These are phyloP conservation scores for Botrytis deweyae DNA, from an alignment of 2,329 filamentous ascomycete species.

Conservation along the genomic window DNA sequence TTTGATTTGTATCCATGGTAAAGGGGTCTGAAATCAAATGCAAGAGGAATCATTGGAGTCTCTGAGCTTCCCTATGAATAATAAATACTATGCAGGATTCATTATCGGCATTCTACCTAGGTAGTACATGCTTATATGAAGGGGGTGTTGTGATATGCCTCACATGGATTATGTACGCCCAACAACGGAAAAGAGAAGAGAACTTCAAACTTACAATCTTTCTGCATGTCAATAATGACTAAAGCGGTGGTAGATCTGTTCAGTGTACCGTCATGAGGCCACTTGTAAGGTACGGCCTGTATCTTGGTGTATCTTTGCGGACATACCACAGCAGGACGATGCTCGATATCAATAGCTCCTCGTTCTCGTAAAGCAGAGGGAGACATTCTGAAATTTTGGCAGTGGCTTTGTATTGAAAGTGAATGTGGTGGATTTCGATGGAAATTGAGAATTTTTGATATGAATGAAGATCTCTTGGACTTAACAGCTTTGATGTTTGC, in stretches of 20 bases:
- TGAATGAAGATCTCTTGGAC: neutral
- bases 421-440: slow-evolving; percentile 5
- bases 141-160: too few species aligned
- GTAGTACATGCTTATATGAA: neutral
- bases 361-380: neutral
- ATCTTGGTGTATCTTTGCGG: slow-evolving; percentile 19
- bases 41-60: neutral
- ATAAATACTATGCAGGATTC: neutral
- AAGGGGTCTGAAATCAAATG: neutral
- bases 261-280: slow-evolving; percentile 44
- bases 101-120: neutral
- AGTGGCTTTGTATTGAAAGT: neutral
- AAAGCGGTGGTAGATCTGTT: slow-evolving; percentile 48
- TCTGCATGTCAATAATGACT: slow-evolving; percentile 56
- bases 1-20: neutral
- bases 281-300: slow-evolving; percentile 41
- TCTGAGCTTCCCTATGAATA: too few species aligned
- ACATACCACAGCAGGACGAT: neutral
- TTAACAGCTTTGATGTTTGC: neutral
- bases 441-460: slow-evolving; percentile 9
- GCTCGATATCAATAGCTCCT: neutral
- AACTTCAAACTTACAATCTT: slow-evolving; percentile 45
- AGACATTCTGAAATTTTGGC: neutral
- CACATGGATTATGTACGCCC: neutral
- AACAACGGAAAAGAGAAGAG: neutral